Percentiles rank a stretch among this genome's conserved stretches.
Conservation (phyloP, 1,139 yeast genomes). For the Yamadazyma taylorii region DNA sequence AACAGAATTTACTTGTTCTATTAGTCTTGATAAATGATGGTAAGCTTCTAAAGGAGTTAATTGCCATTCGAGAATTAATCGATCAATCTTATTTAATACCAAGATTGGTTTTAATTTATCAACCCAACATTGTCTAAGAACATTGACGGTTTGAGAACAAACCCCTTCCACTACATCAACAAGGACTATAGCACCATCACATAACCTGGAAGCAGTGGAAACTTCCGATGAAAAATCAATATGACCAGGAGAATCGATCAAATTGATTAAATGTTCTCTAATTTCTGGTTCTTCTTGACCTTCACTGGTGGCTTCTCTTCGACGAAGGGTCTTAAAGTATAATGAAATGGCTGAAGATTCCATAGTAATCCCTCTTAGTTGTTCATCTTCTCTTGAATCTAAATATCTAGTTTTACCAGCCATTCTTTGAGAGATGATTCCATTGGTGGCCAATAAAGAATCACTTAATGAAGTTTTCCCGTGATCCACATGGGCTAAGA, state of each 20-base stretch:
- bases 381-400: constrained; percentile 81
- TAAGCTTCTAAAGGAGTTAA: constrained; percentile 86
- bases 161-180: constrained; percentile 99
- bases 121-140: constrained; percentile 92
- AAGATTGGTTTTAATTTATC: constrained; percentile 86
- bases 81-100: constrained; percentile 91
- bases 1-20: constrained; percentile 94
- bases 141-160: constrained; percentile 94
- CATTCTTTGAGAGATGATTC: constrained; percentile 89
- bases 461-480: constrained; percentile 97
- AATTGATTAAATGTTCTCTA: constrained; percentile 80
- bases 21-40: constrained; percentile 68
- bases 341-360: constrained; percentile 91
- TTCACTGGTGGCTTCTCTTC: constrained; percentile 27
- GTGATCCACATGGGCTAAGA: constrained; percentile 97
- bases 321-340: constrained; percentile 67
- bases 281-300: constrained; percentile 47
- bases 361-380: constrained; percentile 80
- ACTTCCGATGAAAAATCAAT: constrained; percentile 97
- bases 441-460: constrained; percentile 89
- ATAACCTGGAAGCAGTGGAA: constrained; percentile 88
- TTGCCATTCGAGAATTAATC: constrained; percentile 79
- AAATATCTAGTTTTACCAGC: constrained; percentile 94
- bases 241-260: constrained; percentile 98
- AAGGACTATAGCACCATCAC: constrained; percentile 94